Evolutionary conservation across 208 protist genomes (phyloP), one percentile per base, ranked within the genome.

Genomic region (Phytomonas sp.): DNA sequence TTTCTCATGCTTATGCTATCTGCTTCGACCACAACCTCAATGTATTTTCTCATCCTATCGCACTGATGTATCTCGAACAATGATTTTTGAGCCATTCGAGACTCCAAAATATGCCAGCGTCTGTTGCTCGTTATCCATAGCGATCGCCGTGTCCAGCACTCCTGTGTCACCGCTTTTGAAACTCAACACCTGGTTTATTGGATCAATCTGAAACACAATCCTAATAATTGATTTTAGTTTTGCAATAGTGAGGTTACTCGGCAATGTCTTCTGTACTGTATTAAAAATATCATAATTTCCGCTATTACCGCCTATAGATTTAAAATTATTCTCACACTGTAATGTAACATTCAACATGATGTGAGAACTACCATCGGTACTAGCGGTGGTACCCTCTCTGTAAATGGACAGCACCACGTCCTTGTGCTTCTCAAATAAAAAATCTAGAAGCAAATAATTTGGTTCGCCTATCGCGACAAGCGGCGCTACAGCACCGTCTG

Each of bases 321-420:
- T 62, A 73, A 85, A 89, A 30, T 73, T 67, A 67, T 88, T 91
- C 26, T 76, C 77, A 36, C 77, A 88, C 60, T 73, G 70, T 31
- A 94, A 60, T 13, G 76, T 90, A 31, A 94, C 79, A 66, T 81
- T 66, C 51, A 96, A 71, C 88, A 94, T 89, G 36, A 92, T 30
- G 60, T 91, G 79, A 15, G 70, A 69, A 34, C 72, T 78, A 28
- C 86, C 84, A 67, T 86, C 85, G 7, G 66, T 79, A 66, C 72
- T 84, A 11, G 91, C 88, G 9, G 88, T 89, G 70, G 81, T 81
- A 62, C 85, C 85, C 4, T 92, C 91, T 34, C 72, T 71, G 78
- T 84, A 86, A 66, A 96, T 84, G 51, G 82, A 76, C n/a, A 92
- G 77, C 31, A 96, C 84, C 31, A 91, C 75, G 61, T 96, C 84